Percentiles rank a stretch among this genome's conserved stretches.
phyloP scores from a whole-genome alignment of 164 flowering plant species.

The Echeveria elegans region DNA sequence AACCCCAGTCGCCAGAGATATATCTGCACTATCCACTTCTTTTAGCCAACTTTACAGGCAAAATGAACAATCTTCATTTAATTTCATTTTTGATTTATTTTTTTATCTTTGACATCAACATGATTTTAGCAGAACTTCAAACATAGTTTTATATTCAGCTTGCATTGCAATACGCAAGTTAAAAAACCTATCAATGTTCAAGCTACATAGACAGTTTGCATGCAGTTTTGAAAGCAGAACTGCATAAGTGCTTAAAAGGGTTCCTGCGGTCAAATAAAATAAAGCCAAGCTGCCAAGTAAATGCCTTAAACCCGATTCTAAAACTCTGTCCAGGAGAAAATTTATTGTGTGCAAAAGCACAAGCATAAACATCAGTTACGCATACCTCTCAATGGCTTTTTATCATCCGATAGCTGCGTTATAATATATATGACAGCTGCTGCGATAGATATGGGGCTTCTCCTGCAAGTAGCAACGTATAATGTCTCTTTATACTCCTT shows the following conservation, averaged over 20 bases:
- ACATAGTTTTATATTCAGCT: background rate
- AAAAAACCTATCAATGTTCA: background rate
- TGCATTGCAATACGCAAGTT: background rate
- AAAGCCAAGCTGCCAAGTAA: background rate
- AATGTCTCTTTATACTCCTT: background rate
- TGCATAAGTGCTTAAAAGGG: background rate
- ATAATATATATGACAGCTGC: slow-evolving; percentile 69
- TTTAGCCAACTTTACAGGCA: background rate
- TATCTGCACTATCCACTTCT: slow-evolving; percentile 33
- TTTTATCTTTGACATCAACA: background rate
- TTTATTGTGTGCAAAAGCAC: background rate
- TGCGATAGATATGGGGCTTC: slow-evolving; percentile 70
- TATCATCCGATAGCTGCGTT: slow-evolving; percentile 59
- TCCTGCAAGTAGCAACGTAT: slow-evolving; percentile 27
- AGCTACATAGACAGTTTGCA: background rate
- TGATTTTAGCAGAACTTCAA: background rate
- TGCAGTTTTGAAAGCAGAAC: background rate
- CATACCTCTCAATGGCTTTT: slow-evolving; percentile 52
- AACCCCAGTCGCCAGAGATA: slow-evolving; percentile 59
- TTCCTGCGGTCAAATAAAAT: background rate
- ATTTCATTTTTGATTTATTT: too few relatives aligned
- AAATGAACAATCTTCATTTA: background rate
- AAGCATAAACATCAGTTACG: background rate
- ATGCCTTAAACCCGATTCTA: too few relatives aligned
- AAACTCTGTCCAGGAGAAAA: slow-evolving; percentile 1